Evolutionary conservation across 345 rosid species (phyloP), one percentile per base, ranked within the genome.

Genomic region (Sonneratia alba): DNA sequence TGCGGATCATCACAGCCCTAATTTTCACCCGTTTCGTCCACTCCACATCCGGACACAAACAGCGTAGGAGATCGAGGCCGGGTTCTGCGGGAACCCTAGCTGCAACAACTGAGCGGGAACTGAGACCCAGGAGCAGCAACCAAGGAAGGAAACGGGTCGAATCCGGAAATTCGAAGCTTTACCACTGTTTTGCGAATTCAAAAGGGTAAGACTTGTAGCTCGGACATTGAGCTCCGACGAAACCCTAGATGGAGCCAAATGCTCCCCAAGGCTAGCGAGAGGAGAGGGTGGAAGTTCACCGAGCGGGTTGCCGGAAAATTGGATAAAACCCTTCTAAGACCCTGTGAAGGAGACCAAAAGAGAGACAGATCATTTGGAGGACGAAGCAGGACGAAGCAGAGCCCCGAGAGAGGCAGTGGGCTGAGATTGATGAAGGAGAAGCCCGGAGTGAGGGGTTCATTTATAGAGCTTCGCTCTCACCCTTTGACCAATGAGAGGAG

Each of bases 301-400:
- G 19, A 49, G 62, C 16, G 43, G 53, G 70, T 21, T 43, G 38
- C 36, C 10, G 63, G 72, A 36, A 34, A 19, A 55, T 53, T 36
- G 64, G 56, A 42, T 9, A 51, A 55, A 70, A 70, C 72, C 72
- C 72, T 55, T 7, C 36, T n/a, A 51, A 51, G 43, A 55, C 72
- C 72, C 72, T 37, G 6, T 37, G 63, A n/a, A 47, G 51, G 51
- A 62, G 38, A 32, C 10, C 7, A 34, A 15, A 0, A 10, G 24
- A 47, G 51, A 5, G 65, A 27, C 51, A 3, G 47, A 43, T 47
- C 21, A 27, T 22, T 36, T 2, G 9, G 48, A 47, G 3, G 42
- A 68, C 18, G 15, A 56, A 66, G 72, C 57, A 42, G 73, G 8
- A 40, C 8, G 4, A 42, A 42, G n/a, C 11, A 32, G 32, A 27